Evolutionary conservation across 1,284 basidiomycete genomes (phyloP).

Genomic region (Afroboletus lepidellus): DNA sequence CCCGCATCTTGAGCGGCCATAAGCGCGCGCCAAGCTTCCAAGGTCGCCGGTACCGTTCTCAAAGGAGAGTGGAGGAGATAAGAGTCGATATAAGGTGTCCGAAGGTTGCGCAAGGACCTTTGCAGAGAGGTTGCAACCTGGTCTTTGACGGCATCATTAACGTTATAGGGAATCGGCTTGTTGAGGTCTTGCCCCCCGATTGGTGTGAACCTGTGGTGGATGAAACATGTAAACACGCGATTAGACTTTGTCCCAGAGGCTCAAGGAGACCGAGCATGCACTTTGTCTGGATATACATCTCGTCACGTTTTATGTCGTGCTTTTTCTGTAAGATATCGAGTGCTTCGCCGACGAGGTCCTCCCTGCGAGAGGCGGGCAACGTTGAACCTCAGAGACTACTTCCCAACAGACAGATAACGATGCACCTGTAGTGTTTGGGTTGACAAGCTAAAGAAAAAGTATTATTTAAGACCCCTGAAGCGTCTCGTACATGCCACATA

Average conservation of each 20-base stretch:
- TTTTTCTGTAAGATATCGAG: conserved; percentile 51
- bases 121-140: conserved; percentile 68
- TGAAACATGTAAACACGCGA: conserved; percentile 2
- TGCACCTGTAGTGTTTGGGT: conserved; percentile 70
- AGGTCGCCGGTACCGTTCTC: conserved; percentile 53
- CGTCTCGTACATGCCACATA: neutral
- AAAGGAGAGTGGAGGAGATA: conserved; percentile 79
- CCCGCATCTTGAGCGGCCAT: conserved; percentile 61
- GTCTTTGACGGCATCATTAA: conserved; percentile 47
- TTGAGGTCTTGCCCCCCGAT: conserved; percentile 66
- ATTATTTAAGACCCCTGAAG: conserved; percentile 17
- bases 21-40: conserved; percentile 66
- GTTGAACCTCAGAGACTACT: neutral
- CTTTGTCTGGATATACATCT: conserved; percentile 78
- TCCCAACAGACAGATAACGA: neutral
- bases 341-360: conserved; percentile 76
- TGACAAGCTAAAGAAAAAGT: conserved; percentile 59
- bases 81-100: conserved; percentile 69
- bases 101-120: conserved; percentile 64
- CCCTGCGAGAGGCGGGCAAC: conserved; percentile 43
- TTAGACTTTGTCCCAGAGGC: neutral
- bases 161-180: conserved; percentile 73
- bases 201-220: conserved; percentile 59
- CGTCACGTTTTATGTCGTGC: conserved; percentile 57
- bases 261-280: conserved; percentile 30